phyloP scores from a whole-genome alignment of 257 asterid genomes.

The Nicotiana undulata region DNA sequence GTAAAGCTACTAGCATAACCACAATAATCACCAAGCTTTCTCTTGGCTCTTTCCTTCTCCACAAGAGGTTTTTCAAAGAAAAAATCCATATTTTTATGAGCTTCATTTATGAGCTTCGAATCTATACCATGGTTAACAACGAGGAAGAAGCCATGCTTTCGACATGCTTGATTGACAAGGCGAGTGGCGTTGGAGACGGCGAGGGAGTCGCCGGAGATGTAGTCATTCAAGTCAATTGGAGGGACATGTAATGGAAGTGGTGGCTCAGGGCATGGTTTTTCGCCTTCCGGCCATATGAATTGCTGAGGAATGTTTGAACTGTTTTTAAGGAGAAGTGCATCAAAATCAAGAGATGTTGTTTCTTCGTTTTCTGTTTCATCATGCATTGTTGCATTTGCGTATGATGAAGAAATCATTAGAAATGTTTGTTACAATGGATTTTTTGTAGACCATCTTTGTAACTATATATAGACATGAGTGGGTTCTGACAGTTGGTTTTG shows the following conservation, averaged over 20 bases:
- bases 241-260: constrained; percentile 49
- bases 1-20: constrained; percentile 84
- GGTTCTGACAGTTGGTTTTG: neutral
- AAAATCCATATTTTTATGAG: constrained; percentile 25
- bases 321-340: constrained; percentile 39
- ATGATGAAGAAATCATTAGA: neutral
- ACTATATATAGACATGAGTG: neutral
- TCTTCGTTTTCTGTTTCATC: constrained; percentile 2
- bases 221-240: constrained; percentile 37
- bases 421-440: neutral
- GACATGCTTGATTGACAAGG: constrained; percentile 48
- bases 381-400: constrained; percentile 9
- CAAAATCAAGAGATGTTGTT: constrained; percentile 27
- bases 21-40: constrained; percentile 54
- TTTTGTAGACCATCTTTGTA: neutral
- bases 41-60: constrained; percentile 40
- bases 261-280: constrained; percentile 36
- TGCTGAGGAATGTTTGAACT: constrained; percentile 50
- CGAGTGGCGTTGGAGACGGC: constrained; percentile 21
- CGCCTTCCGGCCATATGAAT: constrained; percentile 75
- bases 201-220: constrained; percentile 39
- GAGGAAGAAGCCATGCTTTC: constrained; percentile 53
- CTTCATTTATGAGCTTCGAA: constrained; percentile 33
- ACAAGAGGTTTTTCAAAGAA: constrained; percentile 42
- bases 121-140: constrained; percentile 70